Base-by-base conservation (phyloP, 441 rosid genomes). In the Croton laevigatus region DNA sequence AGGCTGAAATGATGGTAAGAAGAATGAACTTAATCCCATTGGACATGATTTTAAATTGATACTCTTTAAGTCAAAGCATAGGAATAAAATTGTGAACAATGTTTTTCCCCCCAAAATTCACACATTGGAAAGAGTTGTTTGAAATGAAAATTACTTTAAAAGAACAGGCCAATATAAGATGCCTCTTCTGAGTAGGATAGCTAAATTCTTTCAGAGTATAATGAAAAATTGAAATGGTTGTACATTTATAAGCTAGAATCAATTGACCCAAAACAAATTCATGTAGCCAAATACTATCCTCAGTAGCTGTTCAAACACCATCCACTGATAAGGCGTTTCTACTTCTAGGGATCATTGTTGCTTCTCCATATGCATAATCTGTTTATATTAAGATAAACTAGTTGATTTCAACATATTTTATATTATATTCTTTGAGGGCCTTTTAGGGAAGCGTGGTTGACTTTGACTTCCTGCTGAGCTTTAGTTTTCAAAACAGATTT, bases 1-100 rank as follows among this genome's bases (percentile, higher is more conserved):
- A 95, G 69, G 82, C 87, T 74, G 87, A 86, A 73, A 95, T 95
- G 99, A 90, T 79, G 95, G 99, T 95, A 86, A 69, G 81, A 65
- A 58, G 66, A 65, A 42, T 59, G 63, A 46, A 6, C 74, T 71
- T 72, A 12, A 57, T 72, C 42, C 67, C 59, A 51, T 55, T 70
- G 62, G 48, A 63, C 68, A 51, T 38, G 17, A 74, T 55, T 34
- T 58, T 62, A 62, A 4, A 23, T 13, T 19, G 42, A 58, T 65
- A 20, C 52, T 42, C 51, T 48, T 27, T 19, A 17, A 19, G 37
- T 40, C 38, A 12, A n/a, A 36, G 1, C 9, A 65, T 10, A 46
- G 14, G 37, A 27, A 40, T 3, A 2, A 45, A 54, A 10, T 54
- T 58, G 11, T 46, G 32, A 60, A 42, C 16, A 8, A 62, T 34